A percentile compares a stretch with the other conserved stretches of the same genome.
phyloP scores from a whole-genome alignment of 495 filamentous ascomycete species.

The Pseudotulostoma volvatum region DNA sequence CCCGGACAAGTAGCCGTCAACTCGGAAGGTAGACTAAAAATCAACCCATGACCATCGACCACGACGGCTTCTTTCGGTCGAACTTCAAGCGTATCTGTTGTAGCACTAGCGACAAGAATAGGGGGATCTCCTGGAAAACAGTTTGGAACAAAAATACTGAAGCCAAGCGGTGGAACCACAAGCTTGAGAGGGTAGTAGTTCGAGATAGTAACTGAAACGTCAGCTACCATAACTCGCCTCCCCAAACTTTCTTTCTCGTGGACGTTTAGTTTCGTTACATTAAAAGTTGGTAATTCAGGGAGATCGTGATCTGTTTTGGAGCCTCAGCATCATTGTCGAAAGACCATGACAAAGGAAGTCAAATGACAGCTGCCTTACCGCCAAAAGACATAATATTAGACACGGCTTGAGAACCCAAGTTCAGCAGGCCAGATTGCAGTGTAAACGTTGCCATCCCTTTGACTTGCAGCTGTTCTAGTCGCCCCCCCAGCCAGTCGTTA shows the following conservation, averaged over 20 bases:
- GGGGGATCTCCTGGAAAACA: conserved; percentile 45
- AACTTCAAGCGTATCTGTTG: conserved; percentile 46
- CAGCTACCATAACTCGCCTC: conserved; percentile 53
- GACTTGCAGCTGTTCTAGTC: conserved; percentile 47
- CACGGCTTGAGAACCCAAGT: conserved; percentile 55
- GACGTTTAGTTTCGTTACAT: conserved; percentile 60
- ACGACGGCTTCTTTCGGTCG: conserved; percentile 44
- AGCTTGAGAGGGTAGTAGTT: conserved; percentile 65
- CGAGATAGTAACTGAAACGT: conserved; percentile 48
- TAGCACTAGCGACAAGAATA: conserved; percentile 62
- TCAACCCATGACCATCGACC: conserved; percentile 50
- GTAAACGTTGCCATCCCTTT: conserved; percentile 51
- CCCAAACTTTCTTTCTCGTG: conserved; percentile 39
- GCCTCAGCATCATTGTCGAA: conserved; percentile 7
- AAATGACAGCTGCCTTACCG: conserved; percentile 59
- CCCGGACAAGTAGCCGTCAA: conserved; percentile 58
- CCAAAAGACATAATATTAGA: conserved; percentile 57
- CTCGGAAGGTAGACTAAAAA: conserved; percentile 51
- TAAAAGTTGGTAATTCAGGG: conserved; percentile 60
- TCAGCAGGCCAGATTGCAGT: conserved; percentile 61
- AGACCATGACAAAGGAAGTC: background rate
- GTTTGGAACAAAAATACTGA: conserved; percentile 66
- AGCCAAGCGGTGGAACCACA: conserved; percentile 59
- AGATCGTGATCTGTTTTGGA: conserved; percentile 37
- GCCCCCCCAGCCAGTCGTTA: conserved; percentile 74